Conservation (phyloP, 208 protist species). For the Phytomonas francai region DNA sequence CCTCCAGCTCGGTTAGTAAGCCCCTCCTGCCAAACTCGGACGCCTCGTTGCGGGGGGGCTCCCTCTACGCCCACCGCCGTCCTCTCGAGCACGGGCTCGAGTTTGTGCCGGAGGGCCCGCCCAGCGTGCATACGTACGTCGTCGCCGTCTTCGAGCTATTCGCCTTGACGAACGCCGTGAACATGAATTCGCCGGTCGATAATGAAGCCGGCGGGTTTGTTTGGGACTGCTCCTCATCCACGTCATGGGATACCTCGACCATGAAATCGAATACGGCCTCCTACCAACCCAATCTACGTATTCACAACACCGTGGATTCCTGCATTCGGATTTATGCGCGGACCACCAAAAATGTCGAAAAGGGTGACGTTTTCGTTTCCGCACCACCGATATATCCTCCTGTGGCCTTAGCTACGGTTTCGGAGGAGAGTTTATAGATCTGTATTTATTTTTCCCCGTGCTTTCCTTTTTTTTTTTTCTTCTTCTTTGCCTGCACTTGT, state of each 20-base stretch:
- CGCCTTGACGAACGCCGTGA: conserved; percentile 8
- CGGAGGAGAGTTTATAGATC: neutral
- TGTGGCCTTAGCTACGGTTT: neutral
- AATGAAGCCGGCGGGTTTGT: neutral
- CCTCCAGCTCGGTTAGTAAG: neutral
- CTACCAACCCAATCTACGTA: neutral
- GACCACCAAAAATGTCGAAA: neutral
- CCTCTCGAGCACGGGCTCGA: conserved; percentile 20
- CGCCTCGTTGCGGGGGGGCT: neutral
- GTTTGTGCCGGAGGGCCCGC: conserved; percentile 33
- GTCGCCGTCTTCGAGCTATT: conserved; percentile 51
- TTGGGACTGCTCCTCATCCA: neutral
- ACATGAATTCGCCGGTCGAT: neutral
- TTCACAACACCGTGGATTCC: neutral
- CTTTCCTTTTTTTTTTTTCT: conserved; percentile 2
- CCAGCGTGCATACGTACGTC: conserved; percentile 41
- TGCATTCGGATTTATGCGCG: neutral
- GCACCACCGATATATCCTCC: neutral
- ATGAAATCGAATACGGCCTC: neutral
- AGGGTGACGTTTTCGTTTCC: neutral
- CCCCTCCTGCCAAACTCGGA: neutral
- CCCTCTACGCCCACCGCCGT: neutral
- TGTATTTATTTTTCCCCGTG: conserved; percentile 3
- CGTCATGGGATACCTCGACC: neutral
- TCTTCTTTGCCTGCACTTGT: neutral